phyloP scores from a whole-genome alignment of 768 basidiomycete genomes.

The Termitomyces sp. region DNA sequence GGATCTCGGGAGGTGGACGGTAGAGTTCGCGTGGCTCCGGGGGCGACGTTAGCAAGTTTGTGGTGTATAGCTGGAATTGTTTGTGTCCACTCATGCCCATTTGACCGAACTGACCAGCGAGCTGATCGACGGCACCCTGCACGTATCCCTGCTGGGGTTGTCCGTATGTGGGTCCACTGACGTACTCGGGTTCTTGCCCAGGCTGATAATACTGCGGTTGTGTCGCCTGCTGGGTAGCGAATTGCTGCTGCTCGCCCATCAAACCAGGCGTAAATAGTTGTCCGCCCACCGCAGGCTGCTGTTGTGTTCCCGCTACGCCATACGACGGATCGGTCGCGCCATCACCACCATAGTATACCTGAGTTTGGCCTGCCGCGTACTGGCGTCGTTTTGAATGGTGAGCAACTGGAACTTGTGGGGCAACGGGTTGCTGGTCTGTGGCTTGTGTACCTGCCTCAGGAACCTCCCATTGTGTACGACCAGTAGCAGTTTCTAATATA shows the following conservation, averaged over 20 bases:
- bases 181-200: conserved; percentile 42
- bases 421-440: conserved; percentile 33
- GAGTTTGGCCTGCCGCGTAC: conserved; percentile 92
- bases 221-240: conserved; percentile 51
- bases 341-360: conserved; percentile 70
- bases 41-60: conserved; percentile 89
- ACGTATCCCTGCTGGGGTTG: conserved; percentile 34
- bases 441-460: conserved; percentile 23
- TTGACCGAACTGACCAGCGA: conserved; percentile 82
- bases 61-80: conserved; percentile 73
- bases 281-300: conserved; percentile 30
- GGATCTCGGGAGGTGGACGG: conserved; percentile 82
- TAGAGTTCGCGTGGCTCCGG: conserved; percentile 85
- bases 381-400: conserved; percentile 71
- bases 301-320: conserved; percentile 25
- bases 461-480: conserved; percentile 84
- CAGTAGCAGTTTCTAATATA: conserved; percentile 70
- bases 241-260: conserved; percentile 62
- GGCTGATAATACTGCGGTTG: conserved; percentile 37
- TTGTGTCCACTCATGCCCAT: conserved; percentile 84
- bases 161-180: conserved; percentile 33
- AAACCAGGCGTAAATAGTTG: conserved; percentile 88
- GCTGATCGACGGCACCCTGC: conserved; percentile 50
- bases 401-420: conserved; percentile 38
- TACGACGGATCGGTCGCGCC: conserved; percentile 41